Percentiles rank a stretch among this genome's conserved stretches.
These are phyloP conservation scores for Cordia subcordata DNA, from an alignment of 257 asterid species.

Conservation along the genomic window DNA sequence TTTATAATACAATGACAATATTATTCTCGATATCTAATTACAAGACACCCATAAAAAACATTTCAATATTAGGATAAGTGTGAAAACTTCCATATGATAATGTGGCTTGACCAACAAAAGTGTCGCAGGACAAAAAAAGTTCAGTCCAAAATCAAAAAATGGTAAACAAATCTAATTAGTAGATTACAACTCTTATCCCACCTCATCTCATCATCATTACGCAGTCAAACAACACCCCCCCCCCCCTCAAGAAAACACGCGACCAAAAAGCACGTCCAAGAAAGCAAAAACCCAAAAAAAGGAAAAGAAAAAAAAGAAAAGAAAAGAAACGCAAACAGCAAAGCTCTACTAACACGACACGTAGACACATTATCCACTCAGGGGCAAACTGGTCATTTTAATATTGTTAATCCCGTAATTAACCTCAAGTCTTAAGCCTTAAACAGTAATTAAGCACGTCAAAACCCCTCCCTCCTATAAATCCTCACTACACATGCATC, in stretches of 20 bases:
- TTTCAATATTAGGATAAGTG: too few species aligned
- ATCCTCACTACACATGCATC: slow-evolving; percentile 8
- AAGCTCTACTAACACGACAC: slow-evolving; percentile 7
- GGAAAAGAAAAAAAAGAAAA: neutral
- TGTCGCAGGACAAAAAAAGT: too few species aligned
- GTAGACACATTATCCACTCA: slow-evolving; percentile 18
- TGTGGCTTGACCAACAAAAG: too few species aligned
- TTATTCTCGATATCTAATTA: too few species aligned
- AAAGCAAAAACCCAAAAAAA: too few species aligned
- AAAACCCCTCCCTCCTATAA: slow-evolving; percentile 5
- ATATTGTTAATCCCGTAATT: slow-evolving; percentile 8
- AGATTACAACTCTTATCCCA: neutral
- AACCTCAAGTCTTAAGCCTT: neutral
- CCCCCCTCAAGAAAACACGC: neutral
- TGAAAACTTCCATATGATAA: too few species aligned
- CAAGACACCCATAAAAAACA: too few species aligned
- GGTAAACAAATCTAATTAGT: neutral
- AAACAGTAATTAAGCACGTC: neutral
- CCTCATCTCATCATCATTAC: neutral
- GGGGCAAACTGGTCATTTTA: slow-evolving; percentile 6
- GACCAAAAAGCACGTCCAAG: neutral
- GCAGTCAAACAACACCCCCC: neutral
- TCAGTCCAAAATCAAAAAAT: neutral
- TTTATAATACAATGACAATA: too few species aligned
- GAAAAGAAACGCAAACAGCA: neutral